These are phyloP conservation scores for Paradendryphiella salina DNA, from an alignment of 2,329 filamentous ascomycete genomes.

Conservation along the genomic window DNA sequence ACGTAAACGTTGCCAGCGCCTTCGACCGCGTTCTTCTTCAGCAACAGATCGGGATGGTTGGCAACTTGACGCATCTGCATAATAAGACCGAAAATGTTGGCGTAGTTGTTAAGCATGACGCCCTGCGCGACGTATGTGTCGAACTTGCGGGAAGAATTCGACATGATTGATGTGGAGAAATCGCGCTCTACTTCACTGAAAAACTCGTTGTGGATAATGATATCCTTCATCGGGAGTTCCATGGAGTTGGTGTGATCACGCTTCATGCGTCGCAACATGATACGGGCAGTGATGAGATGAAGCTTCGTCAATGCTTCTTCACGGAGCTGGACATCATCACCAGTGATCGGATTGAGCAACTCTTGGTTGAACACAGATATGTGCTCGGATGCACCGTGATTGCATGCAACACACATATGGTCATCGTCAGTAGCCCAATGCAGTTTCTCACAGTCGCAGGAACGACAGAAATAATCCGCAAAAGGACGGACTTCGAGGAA, in stretches of 20 bases:
- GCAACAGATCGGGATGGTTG: conserved; percentile 90
- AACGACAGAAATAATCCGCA: conserved; percentile 90
- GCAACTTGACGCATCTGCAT: conserved; percentile 99
- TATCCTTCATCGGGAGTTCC: conserved; percentile 94
- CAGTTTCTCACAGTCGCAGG: conserved; percentile 76
- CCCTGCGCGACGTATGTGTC: conserved; percentile 94
- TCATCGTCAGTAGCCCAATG: conserved; percentile 80
- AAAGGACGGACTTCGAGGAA: conserved; percentile 90
- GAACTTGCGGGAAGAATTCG: conserved; percentile 82
- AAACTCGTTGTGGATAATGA: conserved; percentile 90
- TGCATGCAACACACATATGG: conserved; percentile 71
- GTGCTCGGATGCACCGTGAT: conserved; percentile 65
- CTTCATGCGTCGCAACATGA: conserved; percentile 96
- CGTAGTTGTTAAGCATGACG: conserved; percentile 85
- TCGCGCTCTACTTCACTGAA: conserved; percentile 96
- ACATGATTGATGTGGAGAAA: conserved; percentile 95
- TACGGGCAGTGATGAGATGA: conserved; percentile 83
- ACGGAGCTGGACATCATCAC: conserved; percentile 58
- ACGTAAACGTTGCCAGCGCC: conserved; percentile 88
- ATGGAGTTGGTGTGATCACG: conserved; percentile 90
- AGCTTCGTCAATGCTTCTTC: conserved; percentile 76
- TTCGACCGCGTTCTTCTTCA: conserved; percentile 78
- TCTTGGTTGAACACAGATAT: conserved; percentile 93
- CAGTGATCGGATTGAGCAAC: conserved; percentile 75
- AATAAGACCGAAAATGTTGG: conserved; percentile 97